Evolutionary conservation across 805 yeast species (phyloP).

Genomic region (Blastobotrys parvus): DNA sequence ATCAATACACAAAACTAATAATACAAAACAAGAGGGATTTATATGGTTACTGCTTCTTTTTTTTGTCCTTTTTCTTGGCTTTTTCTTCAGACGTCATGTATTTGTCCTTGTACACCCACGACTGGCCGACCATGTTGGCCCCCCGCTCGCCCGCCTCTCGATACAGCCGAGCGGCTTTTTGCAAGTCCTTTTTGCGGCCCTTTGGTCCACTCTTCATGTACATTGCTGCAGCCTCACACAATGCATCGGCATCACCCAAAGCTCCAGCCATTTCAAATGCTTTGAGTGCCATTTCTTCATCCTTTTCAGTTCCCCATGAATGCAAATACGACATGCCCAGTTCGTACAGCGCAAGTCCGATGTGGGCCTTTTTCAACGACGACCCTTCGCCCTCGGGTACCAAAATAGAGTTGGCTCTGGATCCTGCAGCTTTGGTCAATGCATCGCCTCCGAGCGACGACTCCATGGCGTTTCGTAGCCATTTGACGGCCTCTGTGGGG

Average conservation of each 20-base stretch:
- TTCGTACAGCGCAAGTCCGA: constrained; percentile 43
- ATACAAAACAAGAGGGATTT: no score
- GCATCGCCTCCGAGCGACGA: constrained; percentile 8
- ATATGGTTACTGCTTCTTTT: no score
- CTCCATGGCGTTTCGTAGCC: constrained; percentile 48
- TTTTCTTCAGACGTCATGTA: constrained; percentile 32
- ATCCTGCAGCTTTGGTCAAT: not conserved
- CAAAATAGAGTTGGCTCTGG: not conserved
- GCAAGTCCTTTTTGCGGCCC: constrained; percentile 47
- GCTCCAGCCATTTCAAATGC: constrained; percentile 58
- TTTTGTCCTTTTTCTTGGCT: constrained; percentile 12
- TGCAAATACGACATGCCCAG: constrained; percentile 48
- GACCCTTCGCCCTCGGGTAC: not conserved
- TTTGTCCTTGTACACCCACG: constrained; percentile 70
- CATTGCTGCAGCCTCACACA: constrained; percentile 60
- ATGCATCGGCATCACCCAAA: constrained; percentile 59
- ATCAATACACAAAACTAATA: no score
- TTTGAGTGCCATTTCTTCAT: constrained; percentile 49
- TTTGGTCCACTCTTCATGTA: constrained; percentile 50
- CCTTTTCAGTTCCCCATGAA: constrained; percentile 49
- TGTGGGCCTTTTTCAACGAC: constrained; percentile 16
- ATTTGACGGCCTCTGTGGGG: constrained; percentile 44
- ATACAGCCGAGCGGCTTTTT: constrained; percentile 62
- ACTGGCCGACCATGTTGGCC: constrained; percentile 52
- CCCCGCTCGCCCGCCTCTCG: constrained; percentile 59